Evolutionary conservation across 352 stramenopile species (phyloP), one percentile per base, ranked within the genome.

Genomic region (Phytophthora syringae): DNA sequence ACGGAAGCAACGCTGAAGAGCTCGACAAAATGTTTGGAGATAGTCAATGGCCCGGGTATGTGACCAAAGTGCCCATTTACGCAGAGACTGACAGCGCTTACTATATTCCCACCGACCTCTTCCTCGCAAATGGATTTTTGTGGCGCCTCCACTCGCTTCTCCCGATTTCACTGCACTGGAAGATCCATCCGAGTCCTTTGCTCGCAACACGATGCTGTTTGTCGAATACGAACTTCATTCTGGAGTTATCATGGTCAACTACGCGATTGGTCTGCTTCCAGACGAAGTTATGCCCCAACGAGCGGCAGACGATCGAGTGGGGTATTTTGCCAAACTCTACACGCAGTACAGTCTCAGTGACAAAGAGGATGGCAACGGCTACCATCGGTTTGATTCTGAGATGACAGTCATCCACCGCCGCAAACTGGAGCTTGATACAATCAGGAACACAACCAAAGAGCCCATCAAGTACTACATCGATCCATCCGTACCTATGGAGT

Each of bases 401-500:
- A 73, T 90, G 49, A 91, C 78, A 0, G 65, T 92, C 25, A 86
- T 96, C 42, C 90, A 96, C 59, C 81, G 82, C 20, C 74, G 80
- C 2, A 80, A 89, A 25, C 72, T 97, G 0, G 75, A 89, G 51
- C 18, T 76, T 15, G 72, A 89, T 30, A 40, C 61, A 0, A 57
- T 45, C 37, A 72, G 67, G 7, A 77, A 76, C 7, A 59, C 59
- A 34, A 82, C 76, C 3, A 80, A 74, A 50, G 32, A 85, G 1
- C 86, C 84, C 0, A 82, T 97, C 30, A 80, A 63, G 22, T 97
- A 89, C 58, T 88, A 94, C 54, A 93, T 97, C 47, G 90, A 96
- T 55, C 86, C 89, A 11, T 93, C 84, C 0, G 85, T 97, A 2
- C 90, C 89, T 0, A 27, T 40, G 27, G 75, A 87, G 27, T 96